phyloP scores from a whole-genome alignment of 805 yeast genomes.

The Metschnikowia kunwiensis region DNA sequence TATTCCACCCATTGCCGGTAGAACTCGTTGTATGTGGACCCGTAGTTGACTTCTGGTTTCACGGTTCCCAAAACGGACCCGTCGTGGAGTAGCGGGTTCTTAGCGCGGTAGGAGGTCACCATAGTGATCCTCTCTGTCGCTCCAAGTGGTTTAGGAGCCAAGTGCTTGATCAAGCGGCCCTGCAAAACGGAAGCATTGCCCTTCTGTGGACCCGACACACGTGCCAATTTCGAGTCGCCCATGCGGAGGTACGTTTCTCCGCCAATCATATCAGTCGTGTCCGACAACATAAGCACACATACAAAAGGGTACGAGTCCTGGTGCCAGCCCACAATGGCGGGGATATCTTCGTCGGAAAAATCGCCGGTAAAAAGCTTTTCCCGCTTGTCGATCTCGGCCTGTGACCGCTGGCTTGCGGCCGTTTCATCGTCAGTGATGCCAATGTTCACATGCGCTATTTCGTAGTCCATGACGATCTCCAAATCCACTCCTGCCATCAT shows the following conservation, averaged over 20 bases:
- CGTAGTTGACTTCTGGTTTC: slow-evolving; percentile 38
- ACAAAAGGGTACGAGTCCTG: slow-evolving; percentile 62
- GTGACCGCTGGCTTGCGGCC: slow-evolving; percentile 29
- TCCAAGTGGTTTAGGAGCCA: slow-evolving; percentile 30
- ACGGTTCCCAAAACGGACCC: slow-evolving; percentile 34
- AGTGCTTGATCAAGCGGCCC: slow-evolving; percentile 21
- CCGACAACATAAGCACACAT: slow-evolving; percentile 61
- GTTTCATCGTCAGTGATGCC: slow-evolving; percentile 41
- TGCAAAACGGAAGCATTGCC: slow-evolving; percentile 22
- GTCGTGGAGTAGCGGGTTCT: slow-evolving; percentile 27
- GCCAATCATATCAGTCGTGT: slow-evolving; percentile 56
- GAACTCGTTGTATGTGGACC: slow-evolving; percentile 33
- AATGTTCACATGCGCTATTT: slow-evolving; percentile 52
- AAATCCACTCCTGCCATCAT: slow-evolving; percentile 60
- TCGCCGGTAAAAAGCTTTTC: slow-evolving; percentile 13
- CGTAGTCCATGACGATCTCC: slow-evolving; percentile 55
- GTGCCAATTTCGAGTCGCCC: slow-evolving; percentile 28
- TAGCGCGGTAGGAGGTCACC: slow-evolving; percentile 42
- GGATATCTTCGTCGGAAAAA: slow-evolving; percentile 37
- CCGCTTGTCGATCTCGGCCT: slow-evolving; percentile 8
- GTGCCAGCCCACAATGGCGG: slow-evolving; percentile 64
- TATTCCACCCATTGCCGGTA: slow-evolving; percentile 38
- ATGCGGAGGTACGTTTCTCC: slow-evolving; percentile 56
- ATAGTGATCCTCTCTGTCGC: slow-evolving; percentile 38
- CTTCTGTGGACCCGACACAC: slow-evolving; percentile 18